Evolutionary conservation across 805 yeast genomes (phyloP), one percentile per base, ranked within the genome.

Genomic region (Kurtzmaniella fragi): DNA sequence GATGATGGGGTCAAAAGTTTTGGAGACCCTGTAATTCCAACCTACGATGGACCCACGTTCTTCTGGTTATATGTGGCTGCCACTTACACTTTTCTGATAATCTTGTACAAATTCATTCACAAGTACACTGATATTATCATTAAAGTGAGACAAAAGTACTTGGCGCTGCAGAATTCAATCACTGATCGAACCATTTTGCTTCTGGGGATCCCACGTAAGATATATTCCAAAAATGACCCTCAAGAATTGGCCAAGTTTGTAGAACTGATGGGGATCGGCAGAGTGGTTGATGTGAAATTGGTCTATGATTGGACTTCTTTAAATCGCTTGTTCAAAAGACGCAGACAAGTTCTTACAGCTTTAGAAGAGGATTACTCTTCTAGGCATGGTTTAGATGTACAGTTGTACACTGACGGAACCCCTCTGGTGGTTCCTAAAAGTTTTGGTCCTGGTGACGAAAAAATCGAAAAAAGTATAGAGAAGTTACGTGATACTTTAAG

Each of bases 161-260:
- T 78, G 41, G 84, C 83, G 0, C 67, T 77, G 4, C 83, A 78
- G 49, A 67, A 75, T 54, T 73, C 82, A 13, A 61, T 78, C 35
- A 77, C 82, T 2, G 84, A 78, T 54, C 57, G 82, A 42, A 78
- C 84, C 5, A 75, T 78, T 33, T 57, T 70, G 35, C 57, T 78
- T 13, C 75, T 75, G 34, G 78, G 78, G 29, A 77, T 78, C 14
- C 84, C 84, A 1, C 57, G 54, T 31, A 54, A 61, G 29, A 56
- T 78, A 47, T 42, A 65, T 32, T 45, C 43, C 27, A 53, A 48
- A 20, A 61, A 67, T 34, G 62, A 65, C 44, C 77, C 75, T 13
- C 46, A 46, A 5, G 62, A 64, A 3, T 58, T 78, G 36, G 72
- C 71, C 40, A 43, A 52, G 13, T 79, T 77, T 48, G 68, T 78